Percentiles rank a stretch among this genome's conserved stretches.
These are phyloP conservation scores for Pochonia chlamydosporia DNA, from an alignment of 2,329 filamentous ascomycete genomes.

Conservation along the genomic window DNA sequence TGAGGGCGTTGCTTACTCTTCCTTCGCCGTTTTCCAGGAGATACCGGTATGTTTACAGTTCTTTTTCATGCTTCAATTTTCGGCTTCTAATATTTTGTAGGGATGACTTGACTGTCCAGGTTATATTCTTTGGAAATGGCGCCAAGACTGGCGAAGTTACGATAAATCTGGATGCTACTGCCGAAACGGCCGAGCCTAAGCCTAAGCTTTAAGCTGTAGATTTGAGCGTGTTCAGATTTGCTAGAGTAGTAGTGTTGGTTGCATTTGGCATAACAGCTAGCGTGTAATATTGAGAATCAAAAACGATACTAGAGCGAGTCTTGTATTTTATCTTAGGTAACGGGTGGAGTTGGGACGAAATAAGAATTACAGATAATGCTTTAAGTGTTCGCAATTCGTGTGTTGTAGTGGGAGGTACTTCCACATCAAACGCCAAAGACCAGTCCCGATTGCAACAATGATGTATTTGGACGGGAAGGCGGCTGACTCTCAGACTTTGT, in stretches of 20 bases:
- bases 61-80: neutral
- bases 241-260: too few species aligned
- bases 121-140: slow-evolving; percentile 93
- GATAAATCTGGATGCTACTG: slow-evolving; percentile 82
- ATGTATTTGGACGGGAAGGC: slow-evolving; percentile 2
- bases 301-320: too few species aligned
- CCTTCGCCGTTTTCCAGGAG: slow-evolving; percentile 86
- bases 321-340: too few species aligned
- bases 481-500: slow-evolving; percentile 2
- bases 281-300: too few species aligned
- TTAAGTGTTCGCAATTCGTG: too few species aligned
- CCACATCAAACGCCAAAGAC: slow-evolving; percentile 3
- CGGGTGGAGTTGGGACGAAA: too few species aligned
- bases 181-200: slow-evolving; percentile 32
- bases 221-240: neutral
- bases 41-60: slow-evolving; percentile 60
- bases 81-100: slow-evolving; percentile 33
- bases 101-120: slow-evolving; percentile 93
- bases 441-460: slow-evolving; percentile 4
- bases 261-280: too few species aligned
- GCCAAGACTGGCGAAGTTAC: slow-evolving; percentile 71
- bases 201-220: slow-evolving; percentile 31
- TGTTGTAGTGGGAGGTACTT: too few species aligned
- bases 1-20: slow-evolving; percentile 85
- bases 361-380: too few species aligned